A percentile compares a stretch with the other conserved stretches of the same genome.
Conservation (phyloP, 192 early-diverging fungal genomes). For the Umbelopsis sp. region DNA sequence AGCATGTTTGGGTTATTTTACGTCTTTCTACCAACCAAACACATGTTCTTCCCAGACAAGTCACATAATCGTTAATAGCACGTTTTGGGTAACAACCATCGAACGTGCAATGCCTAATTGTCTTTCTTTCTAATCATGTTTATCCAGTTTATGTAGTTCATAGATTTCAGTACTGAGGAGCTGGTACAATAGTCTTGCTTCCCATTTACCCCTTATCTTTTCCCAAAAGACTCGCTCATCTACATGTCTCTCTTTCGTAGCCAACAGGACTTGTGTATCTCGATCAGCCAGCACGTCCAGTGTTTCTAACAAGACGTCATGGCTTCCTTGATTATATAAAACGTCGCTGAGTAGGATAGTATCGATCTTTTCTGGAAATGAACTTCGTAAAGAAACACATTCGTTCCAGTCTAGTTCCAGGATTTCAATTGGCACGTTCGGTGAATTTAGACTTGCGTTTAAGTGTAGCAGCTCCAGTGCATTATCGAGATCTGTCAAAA, state of each 20-base stretch:
- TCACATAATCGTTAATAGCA: too few relatives aligned
- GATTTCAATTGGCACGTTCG: conserved; percentile 9
- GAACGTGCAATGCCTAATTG: too few relatives aligned
- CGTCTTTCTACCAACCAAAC: not conserved
- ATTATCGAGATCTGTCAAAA: conserved; percentile 30
- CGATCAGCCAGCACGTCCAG: conserved; percentile 17
- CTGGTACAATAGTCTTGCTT: not conserved
- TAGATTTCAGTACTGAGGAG: not conserved
- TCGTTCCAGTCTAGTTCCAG: conserved; percentile 24
- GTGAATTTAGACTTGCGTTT: conserved; percentile 18
- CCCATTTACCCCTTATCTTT: conserved; percentile 19
- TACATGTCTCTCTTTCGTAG: conserved; percentile 35
- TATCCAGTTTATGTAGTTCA: not conserved
- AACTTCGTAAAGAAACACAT: not conserved
- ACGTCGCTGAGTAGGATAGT: conserved; percentile 35
- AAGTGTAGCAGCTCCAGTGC: conserved; percentile 24
- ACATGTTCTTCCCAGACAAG: not conserved
- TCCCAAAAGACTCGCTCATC: conserved; percentile 31
- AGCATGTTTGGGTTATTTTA: too few relatives aligned
- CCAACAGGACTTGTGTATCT: conserved; percentile 21
- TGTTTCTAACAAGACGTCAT: conserved; percentile 35
- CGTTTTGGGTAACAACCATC: too few relatives aligned
- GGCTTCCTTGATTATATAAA: conserved; percentile 34
- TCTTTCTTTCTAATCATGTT: not conserved
- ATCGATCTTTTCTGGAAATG: conserved; percentile 11